phyloP scores from a whole-genome alignment of 495 filamentous ascomycete genomes.

The Talaromyces stipitatus region DNA sequence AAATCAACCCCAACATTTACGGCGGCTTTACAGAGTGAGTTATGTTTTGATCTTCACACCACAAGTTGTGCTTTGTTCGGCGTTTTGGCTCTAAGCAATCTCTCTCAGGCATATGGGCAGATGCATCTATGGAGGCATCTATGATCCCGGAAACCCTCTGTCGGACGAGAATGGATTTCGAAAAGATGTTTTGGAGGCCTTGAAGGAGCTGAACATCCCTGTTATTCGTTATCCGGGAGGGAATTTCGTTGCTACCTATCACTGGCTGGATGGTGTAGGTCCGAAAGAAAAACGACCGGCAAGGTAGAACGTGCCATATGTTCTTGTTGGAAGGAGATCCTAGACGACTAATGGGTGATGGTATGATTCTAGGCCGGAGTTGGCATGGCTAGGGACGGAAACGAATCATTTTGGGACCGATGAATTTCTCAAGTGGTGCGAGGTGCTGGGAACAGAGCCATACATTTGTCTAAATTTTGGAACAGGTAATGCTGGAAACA shows the following conservation, averaged over 20 bases:
- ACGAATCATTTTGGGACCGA: constrained; percentile 74
- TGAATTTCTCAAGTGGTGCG: constrained; percentile 77
- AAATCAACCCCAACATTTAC: constrained; percentile 68
- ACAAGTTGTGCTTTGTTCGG: constrained; percentile 1
- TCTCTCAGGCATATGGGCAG: constrained; percentile 64
- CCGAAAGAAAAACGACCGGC: constrained; percentile 57
- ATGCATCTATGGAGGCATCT: constrained; percentile 80
- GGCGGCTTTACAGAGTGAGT: constrained; percentile 67
- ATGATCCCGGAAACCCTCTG: constrained; percentile 62
- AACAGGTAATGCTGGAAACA: constrained; percentile 43
- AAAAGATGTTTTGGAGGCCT: constrained; percentile 61
- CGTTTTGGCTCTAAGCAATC: neutral
- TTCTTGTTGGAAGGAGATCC: neutral
- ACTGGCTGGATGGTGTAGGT: constrained; percentile 74
- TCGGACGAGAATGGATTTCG: constrained; percentile 69
- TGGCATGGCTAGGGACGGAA: constrained; percentile 70
- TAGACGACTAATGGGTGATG: neutral
- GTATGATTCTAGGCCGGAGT: constrained; percentile 45
- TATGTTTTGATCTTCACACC: neutral
- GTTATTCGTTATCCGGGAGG: constrained; percentile 74
- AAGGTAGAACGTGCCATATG: constrained; percentile 16
- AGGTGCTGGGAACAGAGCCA: constrained; percentile 59
- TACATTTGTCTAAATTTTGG: constrained; percentile 73
- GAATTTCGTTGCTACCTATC: constrained; percentile 76
- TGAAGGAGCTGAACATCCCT: constrained; percentile 63